Percentiles rank a stretch among this genome's conserved stretches.
Evolutionary conservation across 306 rosid species (phyloP).

Genomic region (Vicia sativa): DNA sequence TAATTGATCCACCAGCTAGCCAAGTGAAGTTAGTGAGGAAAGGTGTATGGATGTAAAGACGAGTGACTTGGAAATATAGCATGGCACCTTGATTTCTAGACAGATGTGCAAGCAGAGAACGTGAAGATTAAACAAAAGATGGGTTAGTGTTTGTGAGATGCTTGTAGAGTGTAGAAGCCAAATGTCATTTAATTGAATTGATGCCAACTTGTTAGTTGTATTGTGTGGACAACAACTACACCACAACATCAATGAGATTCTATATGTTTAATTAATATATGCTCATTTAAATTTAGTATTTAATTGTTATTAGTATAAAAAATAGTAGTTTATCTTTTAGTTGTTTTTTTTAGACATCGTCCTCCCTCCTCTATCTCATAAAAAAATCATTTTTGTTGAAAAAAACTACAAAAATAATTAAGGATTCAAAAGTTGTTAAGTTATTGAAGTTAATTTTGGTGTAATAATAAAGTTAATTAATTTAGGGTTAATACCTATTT

Average conservation of each 20-base stretch:
- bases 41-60: neutral
- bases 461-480: too few relatives aligned
- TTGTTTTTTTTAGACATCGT: too few relatives aligned
- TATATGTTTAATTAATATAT: neutral
- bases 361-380: too few relatives aligned
- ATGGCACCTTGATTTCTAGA: conserved; percentile 27
- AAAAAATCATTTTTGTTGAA: too few relatives aligned
- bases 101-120: neutral
- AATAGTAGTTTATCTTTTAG: too few relatives aligned
- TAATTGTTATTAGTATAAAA: too few relatives aligned
- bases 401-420: too few relatives aligned
- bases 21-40: neutral
- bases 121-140: conserved; percentile 7
- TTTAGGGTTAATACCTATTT: too few relatives aligned
- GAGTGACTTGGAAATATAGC: neutral
- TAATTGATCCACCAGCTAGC: neutral
- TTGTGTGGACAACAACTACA: conserved; percentile 19
- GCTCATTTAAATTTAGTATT: neutral
- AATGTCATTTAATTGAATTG: conserved; percentile 13
- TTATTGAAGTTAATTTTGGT: too few relatives aligned
- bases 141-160: conserved; percentile 1
- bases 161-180: neutral
- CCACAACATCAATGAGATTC: neutral
- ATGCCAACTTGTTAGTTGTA: conserved; percentile 4
- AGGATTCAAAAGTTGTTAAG: too few relatives aligned